Conservation (phyloP, 2,329 filamentous ascomycete genomes). For the Colletotrichum agaves region DNA sequence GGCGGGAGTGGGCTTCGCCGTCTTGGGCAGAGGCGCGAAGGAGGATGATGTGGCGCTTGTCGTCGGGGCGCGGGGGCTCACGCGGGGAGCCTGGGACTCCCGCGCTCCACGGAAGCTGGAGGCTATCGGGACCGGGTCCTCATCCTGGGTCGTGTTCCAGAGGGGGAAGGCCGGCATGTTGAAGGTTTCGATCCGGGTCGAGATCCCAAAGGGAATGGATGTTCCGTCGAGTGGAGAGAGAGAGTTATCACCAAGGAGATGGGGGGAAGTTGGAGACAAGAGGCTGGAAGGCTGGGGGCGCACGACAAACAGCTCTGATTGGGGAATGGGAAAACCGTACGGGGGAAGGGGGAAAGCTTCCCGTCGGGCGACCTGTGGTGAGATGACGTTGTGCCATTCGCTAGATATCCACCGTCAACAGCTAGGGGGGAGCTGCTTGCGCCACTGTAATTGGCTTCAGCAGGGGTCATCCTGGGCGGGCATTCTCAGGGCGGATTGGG, state of each 20-base stretch:
- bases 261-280: neutral
- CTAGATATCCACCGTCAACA: neutral
- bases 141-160: conserved; percentile 13
- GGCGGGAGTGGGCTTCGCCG: neutral
- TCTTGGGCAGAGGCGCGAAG: neutral
- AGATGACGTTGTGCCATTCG: conserved; percentile 32
- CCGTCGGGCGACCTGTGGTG: conserved; percentile 6
- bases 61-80: neutral
- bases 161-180: conserved; percentile 23
- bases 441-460: conserved; percentile 2
- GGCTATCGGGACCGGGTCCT: neutral
- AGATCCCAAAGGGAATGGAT: neutral
- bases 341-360: neutral
- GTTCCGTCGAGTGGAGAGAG: neutral
- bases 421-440: conserved; percentile 33
- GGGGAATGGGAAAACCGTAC: neutral
- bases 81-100: neutral
- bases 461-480: neutral
- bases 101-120: neutral
- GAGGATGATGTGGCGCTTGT: neutral
- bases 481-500: neutral
- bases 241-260: neutral
- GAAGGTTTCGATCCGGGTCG: neutral
- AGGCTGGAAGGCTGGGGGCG: too few relatives aligned
- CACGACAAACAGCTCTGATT: neutral